Base-by-base conservation (phyloP, 495 filamentous ascomycete genomes). In the Hypoxylon lienhwacheense region DNA sequence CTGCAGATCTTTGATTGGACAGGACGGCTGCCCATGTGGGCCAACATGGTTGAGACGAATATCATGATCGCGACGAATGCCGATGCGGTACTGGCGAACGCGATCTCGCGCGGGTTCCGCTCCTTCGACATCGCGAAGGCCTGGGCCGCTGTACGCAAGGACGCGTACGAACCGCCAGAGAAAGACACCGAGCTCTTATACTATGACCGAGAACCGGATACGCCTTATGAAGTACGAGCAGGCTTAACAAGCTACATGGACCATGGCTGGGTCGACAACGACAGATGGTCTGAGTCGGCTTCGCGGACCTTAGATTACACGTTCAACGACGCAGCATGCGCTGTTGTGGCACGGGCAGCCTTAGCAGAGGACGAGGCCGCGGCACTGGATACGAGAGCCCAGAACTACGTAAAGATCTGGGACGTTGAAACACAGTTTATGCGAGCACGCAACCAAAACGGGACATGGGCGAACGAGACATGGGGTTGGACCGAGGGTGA, bases 61-160 rank as follows among this genome's bases (percentile, higher is more conserved):
- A 66, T 67, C 21, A 69, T 69, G 66, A 61, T 69, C 21, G 66
- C 64, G 5, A 69, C 66, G 1, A 66, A 69, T 26, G 66, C 64
- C 16, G 66, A 69, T 16, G 64, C 60, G 8, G 66, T 69, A n/a
- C 53, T 69, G 3, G 46, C 66, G 16, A 69, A 69, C 36, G 66
- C 66, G 0, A 61, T 69, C 3, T 60, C 59, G 8, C 61, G 55
- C 3, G 66, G 66, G 2, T 69, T 69, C 31, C 50, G 61, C 12
- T 64, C 65, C 29, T 69, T 69, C 25, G 62, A 69, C 12, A 48
- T 69, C n/a, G 40, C 35, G 5, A 67, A 59, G 22, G 56, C 64
- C 0, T 69, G 66, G 66, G 12, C 24, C n/a, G 66, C 66, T 5
- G 64, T 67, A 3, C 52, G 52, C 1, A 64, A 59, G 31, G 64